Evolutionary conservation across 2,329 filamentous ascomycete species (phyloP), one percentile per base, ranked within the genome.

Genomic region (Teratosphaeria viscida): DNA sequence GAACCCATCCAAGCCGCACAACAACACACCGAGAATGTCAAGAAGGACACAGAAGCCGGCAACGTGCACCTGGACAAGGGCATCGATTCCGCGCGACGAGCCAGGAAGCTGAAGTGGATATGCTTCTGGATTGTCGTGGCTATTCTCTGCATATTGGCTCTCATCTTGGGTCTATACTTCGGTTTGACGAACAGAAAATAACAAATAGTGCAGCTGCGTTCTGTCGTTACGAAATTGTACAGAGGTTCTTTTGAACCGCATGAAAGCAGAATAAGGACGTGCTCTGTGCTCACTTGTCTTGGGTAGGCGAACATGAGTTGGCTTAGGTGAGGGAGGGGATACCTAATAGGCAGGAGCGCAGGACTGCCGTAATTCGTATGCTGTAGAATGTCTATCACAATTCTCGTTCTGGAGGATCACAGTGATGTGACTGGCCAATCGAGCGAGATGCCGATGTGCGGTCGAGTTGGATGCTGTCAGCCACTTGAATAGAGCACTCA

Each of bases 31-130:
- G 76, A 82, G 60, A 78, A 85, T 67, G 86, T 88, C 12, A 81
- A 81, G 62, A 78, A 83, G 62, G 82, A 91, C 70, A 81, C 89
- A 57, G 80, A 87, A 66, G 80, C 84, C 64, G 89, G 83, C 65
- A 90, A 89, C 73, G 77, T 79, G 62, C 82, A 92, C 66, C 82
- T 92, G 61, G 80, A 81, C 65, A 79, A 83, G 70, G 88, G 85
- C 61, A 88, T 87, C 66, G 79, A 82, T 64, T 82, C 82, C 67
- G 88, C 88, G 56, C 79, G 82, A 65, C 81, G 83, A 66, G 81
- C 83, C 66, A 82, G 88, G 68, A 88, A 85, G 78, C 82, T 90
- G 75, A 92, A 92, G 80, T 92, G 89, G 89, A 90, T 83, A 82
- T 89, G 86, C 70, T 77, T 89, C 62, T 75, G 84, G 62, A 78